Percentiles rank a stretch among this genome's conserved stretches.
These are phyloP conservation scores for Zygosaccharomyces siamensis DNA, from an alignment of 805 yeast genomes.

Conservation along the genomic window DNA sequence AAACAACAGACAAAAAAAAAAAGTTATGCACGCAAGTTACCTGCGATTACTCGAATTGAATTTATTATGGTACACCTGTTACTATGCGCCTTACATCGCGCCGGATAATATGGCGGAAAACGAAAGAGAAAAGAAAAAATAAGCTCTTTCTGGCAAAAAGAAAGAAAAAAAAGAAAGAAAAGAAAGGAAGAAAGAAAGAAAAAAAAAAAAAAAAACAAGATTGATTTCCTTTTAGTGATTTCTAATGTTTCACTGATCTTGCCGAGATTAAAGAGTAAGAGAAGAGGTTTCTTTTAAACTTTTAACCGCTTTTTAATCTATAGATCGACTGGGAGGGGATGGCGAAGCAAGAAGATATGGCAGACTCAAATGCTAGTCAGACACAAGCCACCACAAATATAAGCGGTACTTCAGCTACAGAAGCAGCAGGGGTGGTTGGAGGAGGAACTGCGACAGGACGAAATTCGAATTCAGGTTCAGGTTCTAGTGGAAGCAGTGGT, in stretches of 20 bases:
- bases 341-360: constrained; percentile 6
- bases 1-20: not conserved
- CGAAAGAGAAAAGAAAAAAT: not conserved
- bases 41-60: not conserved
- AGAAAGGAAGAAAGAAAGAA: not conserved
- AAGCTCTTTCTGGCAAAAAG: not conserved
- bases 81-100: not conserved
- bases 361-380: not conserved
- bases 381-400: not conserved
- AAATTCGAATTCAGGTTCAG: not conserved
- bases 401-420: not conserved
- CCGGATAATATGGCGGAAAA: not conserved
- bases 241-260: constrained; percentile 1
- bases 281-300: not conserved
- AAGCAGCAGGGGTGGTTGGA: not conserved
- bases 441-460: constrained; percentile 1
- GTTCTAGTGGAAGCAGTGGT: not conserved
- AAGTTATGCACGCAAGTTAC: not conserved
- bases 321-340: constrained; percentile 1
- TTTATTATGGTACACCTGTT: not conserved
- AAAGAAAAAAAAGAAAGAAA: not conserved
- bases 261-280: constrained; percentile 2
- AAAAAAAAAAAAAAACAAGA: not conserved
- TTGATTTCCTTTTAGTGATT: constrained; percentile 1
- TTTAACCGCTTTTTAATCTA: not conserved